Percentiles rank a stretch among this genome's conserved stretches.
These are phyloP conservation scores for Trichosphaerium sp. DNA, from an alignment of 78 protist species.

Conservation along the genomic window DNA sequence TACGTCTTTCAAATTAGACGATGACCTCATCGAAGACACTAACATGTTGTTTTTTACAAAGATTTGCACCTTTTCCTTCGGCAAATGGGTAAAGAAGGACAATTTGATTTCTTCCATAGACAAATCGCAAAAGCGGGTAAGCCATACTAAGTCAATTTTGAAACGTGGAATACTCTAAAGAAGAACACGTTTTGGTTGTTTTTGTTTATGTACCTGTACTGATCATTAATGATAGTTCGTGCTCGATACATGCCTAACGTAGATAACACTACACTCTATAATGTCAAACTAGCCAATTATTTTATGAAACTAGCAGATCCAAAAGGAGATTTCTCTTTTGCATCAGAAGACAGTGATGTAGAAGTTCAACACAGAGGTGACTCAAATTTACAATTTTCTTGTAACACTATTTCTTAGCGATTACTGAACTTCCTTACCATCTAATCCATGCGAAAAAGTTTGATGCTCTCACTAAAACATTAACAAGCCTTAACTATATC, in stretches of 20 bases:
- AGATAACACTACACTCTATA: too few species aligned
- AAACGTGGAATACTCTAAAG: too few species aligned
- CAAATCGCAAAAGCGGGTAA: constrained; percentile 26
- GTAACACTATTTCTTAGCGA: not conserved
- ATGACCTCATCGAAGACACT: too few species aligned
- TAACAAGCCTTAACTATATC: constrained; percentile 21
- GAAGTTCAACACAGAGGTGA: too few species aligned
- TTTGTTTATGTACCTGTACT: too few species aligned
- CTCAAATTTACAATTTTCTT: too few species aligned
- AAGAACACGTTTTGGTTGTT: too few species aligned
- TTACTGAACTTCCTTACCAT: constrained; percentile 39
- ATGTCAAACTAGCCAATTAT: constrained; percentile 8
- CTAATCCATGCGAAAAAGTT: constrained; percentile 6
- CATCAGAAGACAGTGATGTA: too few species aligned
- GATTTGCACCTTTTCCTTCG: too few species aligned
- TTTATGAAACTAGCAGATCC: constrained; percentile 31
- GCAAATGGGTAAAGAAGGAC: not conserved
- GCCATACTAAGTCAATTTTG: not conserved
- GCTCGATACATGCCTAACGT: constrained; percentile 26
- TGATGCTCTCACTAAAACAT: not conserved
- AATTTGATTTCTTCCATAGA: constrained; percentile 36
- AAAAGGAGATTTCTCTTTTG: not conserved
- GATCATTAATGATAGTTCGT: too few species aligned
- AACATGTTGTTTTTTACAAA: too few species aligned
- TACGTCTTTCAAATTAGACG: too few species aligned